phyloP scores from a whole-genome alignment of 176 grass and related monocot genomes.

The Raddia guianensis region DNA sequence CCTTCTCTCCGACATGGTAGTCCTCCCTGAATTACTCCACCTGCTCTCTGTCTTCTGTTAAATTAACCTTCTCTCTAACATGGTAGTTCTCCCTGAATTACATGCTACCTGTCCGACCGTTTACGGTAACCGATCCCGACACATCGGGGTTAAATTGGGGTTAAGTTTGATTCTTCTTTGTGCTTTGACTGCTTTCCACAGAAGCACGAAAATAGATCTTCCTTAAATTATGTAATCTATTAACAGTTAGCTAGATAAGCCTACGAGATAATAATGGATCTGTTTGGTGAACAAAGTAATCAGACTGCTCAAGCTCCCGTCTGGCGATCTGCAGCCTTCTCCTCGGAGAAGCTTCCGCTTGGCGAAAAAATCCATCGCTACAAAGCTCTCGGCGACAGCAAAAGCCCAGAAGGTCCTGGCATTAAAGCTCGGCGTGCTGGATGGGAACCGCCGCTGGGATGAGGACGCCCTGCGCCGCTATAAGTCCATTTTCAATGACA shows the following conservation, averaged over 20 bases:
- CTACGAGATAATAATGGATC: neutral
- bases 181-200: neutral
- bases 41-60: constrained; percentile 1
- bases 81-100: neutral
- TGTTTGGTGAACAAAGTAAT: neutral
- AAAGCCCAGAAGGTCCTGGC: no score
- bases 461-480: no score
- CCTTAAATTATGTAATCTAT: neutral
- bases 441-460: no score
- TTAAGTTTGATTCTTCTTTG: neutral
- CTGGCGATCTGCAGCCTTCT: no score
- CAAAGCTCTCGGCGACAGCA: no score
- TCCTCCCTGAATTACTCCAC: neutral
- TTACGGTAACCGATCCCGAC: neutral
- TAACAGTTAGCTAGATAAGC: neutral
- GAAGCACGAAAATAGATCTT: constrained; percentile 5
- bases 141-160: neutral
- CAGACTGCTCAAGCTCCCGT: no score
- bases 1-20: neutral
- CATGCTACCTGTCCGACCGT: constrained; percentile 1
- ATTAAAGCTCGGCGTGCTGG: no score
- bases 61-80: neutral
- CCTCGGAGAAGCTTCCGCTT: no score
- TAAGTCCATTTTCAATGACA: no score
- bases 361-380: no score